Base-by-base conservation (phyloP, 306 rosid genomes). In the Gleditsia sinensis region DNA sequence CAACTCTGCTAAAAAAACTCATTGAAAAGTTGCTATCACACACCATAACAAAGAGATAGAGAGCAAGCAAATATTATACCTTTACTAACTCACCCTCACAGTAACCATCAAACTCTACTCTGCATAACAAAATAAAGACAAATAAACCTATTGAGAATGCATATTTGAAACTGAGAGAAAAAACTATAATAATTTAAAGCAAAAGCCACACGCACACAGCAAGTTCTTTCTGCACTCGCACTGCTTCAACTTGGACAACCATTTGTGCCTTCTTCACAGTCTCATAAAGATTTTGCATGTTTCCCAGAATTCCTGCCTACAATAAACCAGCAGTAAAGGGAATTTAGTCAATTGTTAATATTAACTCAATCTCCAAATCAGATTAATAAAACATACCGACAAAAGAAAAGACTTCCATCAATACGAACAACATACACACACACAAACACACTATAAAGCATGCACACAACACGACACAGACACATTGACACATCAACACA, bases 51-150 rank as follows among this genome's bases (percentile, higher is more conserved):
- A 33, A 37, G 54, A 62, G 69, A 33, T 33, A 37, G 54, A 62
- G 69, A 14, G 39, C 39, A 45, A 30, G 14, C 33, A 66, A 27
- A 49, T 80, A 42, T 1, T 11, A 0, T 54, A 90, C 96, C 92
- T 90, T 90, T 78, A 90, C 75, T 54, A 86, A 83, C 81, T 88
- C 96, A 43, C 83, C 93, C 78, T 92, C 91, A 32, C 92, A 90
- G 77, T 88, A 90, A 69, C 96, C 94, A 63, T 89, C 91, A 84
- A 88, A 88, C 87, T 85, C 93, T 39, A 88, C 89, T 51, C 94
- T 92, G 96, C 67, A 83, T 34, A 55, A 75, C 10, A 64, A 17
- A 66, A 79, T 13, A 67, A 75, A 54, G 78, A 71, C 56, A 28
- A 34, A 85, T 49, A 50, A 65, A 16, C 21, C 27, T 32, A 46